Evolutionary conservation across 2,329 filamentous ascomycete genomes (phyloP), one percentile per base, ranked within the genome.

Genomic region (Botrytis aclada): DNA sequence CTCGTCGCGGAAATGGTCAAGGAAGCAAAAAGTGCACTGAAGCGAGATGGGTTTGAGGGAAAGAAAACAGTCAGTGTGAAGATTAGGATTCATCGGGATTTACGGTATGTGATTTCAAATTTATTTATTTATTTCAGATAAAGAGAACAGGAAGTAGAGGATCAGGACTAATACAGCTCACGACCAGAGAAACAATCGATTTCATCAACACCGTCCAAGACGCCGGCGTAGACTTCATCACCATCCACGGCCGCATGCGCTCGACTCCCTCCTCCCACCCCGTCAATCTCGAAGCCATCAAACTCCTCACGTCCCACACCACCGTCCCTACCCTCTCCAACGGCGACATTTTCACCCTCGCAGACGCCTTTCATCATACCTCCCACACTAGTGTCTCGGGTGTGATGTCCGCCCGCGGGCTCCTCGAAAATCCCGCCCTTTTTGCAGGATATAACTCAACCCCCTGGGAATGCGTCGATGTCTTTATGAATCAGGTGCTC

Each of bases 351-450:
- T 92, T 91, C 76, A 86, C 88, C 43, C 83, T 90, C 3, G 39
- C 64, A 0, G 73, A 76, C 70, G 76, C 75, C 0, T 61, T 39
- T 6, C 22, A 62, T 4, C 60, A 62, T n/a, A 62, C 60, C 2
- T n/a, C 37, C 3, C 7, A 74, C 3, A 73, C 80, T 43, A 82
- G 84, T 58, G 87, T 85, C 0, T 29, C 69, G 5, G 89, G 91
- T 51, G 87, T 93, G 72, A 93, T 93, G 91, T 89, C 90, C 32
- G 91, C 91, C 12, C 86, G 91, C 65, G 90, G 89, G 14, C 83
- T 93, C 4, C 85, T 93, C 60, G 84, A 88, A 77, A 92, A 93
- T 80, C 91, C 91, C 2, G 88, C 89, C 5, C 81, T 93, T 67
- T 93, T 90, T 22, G 64, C 64, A 86, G 88, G 63, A 4, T 78